Base-by-base conservation (phyloP, 2,329 filamentous ascomycete species). In the Teratosphaeriaceae sp. region DNA sequence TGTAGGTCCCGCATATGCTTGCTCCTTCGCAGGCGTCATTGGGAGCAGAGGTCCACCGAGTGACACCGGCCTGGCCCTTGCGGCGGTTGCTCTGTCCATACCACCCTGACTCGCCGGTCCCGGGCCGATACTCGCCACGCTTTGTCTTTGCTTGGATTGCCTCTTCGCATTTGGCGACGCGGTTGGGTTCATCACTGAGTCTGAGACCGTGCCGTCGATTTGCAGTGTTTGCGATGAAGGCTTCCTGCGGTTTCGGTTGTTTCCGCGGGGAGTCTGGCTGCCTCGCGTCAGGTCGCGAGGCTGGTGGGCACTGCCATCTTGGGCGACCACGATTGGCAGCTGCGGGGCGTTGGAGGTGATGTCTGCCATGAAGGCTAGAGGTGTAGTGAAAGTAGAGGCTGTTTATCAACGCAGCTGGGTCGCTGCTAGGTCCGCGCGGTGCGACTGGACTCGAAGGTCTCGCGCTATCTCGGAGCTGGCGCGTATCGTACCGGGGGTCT, bases 1-100 rank as follows among this genome's bases (percentile, higher is more conserved):
- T 4, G 88, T 94, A 24, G 90, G 85, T 12, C 90, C 92, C 29
- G 92, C 92, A 66, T 95, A 98, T 35, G 84, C 81, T 48, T 63
- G 59, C 48, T 63, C 59, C 46, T 79, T 72, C 36, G 62, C 58
- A 24, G 71, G 69, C 6, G 65, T 66, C 35, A 60, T 59, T 29
- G 63, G 60, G 41, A 61, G 55, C 38, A 66, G 22, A 65, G 65
- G 38, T 65, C 64, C 35, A 73, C 65, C 58, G 42, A 56, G 73
- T 74, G 50, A 65, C 36, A 54, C 59, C 53, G 47, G 65, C 53
- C 51, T 62, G 65, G 43, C 58, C 56, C 55, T 55, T 40, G 55
- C 49, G 21, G 38, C 45, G 40, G 53, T 52, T 16, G 26, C 38
- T 41, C 47, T 48, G 23, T 48, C 48, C 45, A 48, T 51, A 35